These are phyloP conservation scores for Thalassiosira mediterranea DNA, from an alignment of 352 stramenopile genomes.

Conservation along the genomic window DNA sequence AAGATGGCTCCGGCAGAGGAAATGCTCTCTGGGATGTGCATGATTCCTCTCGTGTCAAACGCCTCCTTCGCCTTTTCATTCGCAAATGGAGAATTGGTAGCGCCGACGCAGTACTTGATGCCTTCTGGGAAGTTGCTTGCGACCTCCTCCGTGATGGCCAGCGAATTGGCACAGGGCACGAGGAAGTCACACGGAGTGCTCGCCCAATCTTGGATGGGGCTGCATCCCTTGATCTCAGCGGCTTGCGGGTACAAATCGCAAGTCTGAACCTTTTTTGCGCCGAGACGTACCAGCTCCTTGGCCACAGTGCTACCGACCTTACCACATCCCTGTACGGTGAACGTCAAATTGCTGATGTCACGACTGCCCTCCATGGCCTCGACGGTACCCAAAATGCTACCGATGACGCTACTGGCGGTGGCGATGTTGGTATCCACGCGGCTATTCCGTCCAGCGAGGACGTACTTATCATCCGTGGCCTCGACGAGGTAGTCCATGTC, in stretches of 20 bases:
- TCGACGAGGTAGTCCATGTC: constrained; percentile 51
- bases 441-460: constrained; percentile 39
- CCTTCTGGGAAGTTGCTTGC: constrained; percentile 34
- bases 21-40: too few species aligned
- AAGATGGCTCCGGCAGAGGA: too few species aligned
- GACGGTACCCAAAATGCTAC: constrained; percentile 37
- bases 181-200: constrained; percentile 40
- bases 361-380: constrained; percentile 34
- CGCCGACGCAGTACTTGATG: constrained; percentile 44
- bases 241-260: constrained; percentile 39
- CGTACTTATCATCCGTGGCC: constrained; percentile 45
- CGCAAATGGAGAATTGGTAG: constrained; percentile 44
- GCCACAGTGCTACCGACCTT: constrained; percentile 53
- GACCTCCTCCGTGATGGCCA: constrained; percentile 46
- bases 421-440: constrained; percentile 56
- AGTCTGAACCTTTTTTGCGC: constrained; percentile 42
- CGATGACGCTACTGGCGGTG: constrained; percentile 45
- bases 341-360: constrained; percentile 39
- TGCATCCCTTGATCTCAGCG: constrained; percentile 40
- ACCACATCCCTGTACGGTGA: constrained; percentile 56
- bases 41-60: too few species aligned
- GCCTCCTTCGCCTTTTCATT: constrained; percentile 32
- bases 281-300: constrained; percentile 38
- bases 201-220: constrained; percentile 43
- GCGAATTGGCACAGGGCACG: constrained; percentile 52